Conservation (phyloP, 2,329 filamentous ascomycete species). For the Talaromyces sp. region DNA sequence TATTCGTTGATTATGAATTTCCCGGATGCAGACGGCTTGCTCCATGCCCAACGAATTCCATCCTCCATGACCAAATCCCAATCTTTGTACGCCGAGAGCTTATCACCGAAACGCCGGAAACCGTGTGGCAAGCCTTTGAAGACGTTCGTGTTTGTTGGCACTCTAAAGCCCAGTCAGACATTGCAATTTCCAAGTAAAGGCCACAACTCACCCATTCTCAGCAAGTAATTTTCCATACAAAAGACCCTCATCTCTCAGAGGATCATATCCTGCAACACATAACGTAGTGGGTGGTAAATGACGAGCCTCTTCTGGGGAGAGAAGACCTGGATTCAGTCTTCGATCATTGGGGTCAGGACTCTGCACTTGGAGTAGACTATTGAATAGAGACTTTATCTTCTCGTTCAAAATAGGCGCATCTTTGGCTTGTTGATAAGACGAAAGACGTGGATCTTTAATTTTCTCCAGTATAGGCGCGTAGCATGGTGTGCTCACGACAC, state of each 20-base stretch:
- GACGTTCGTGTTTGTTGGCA: not conserved
- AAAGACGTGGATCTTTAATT: not conserved
- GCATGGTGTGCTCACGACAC: not conserved
- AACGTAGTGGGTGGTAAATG: not conserved
- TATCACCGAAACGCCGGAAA: not conserved
- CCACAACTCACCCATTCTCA: not conserved
- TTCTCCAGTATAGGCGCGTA: not conserved
- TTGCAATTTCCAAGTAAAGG: not conserved
- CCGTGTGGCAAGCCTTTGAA: constrained; percentile 12
- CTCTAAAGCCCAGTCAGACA: not conserved
- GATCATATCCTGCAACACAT: constrained; percentile 2
- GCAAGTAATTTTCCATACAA: constrained; percentile 1
- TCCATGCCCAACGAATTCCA: not conserved
- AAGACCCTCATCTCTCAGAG: not conserved
- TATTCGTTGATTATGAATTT: not conserved
- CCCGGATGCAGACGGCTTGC: not conserved
- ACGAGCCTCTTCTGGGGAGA: not conserved
- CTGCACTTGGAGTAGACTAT: not conserved
- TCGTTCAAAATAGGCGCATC: not conserved
- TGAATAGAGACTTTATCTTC: not conserved
- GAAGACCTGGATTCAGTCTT: not conserved
- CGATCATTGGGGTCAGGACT: not conserved
- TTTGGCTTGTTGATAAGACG: not conserved
- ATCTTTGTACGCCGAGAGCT: not conserved
- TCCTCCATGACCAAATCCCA: constrained; percentile 1